phyloP scores from a whole-genome alignment of 129 eudicot genomes.

The Centaurea solstitialis region DNA sequence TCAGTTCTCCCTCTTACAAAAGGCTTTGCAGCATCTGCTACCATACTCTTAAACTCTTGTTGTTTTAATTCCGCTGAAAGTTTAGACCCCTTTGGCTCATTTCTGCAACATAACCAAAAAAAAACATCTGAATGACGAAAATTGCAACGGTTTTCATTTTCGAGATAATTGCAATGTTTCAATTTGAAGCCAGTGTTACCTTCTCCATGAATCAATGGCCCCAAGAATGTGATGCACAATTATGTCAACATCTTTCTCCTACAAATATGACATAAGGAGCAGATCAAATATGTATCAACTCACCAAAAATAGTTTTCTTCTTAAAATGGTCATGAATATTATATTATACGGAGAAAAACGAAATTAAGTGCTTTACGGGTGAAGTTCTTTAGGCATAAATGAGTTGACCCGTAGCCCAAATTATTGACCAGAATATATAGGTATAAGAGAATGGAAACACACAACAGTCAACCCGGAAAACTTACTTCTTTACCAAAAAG shows the following conservation, averaged over 20 bases:
- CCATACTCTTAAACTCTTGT: constrained; percentile 54
- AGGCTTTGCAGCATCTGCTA: constrained; percentile 64
- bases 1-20: constrained; percentile 65
- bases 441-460: not conserved
- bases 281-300: not conserved
- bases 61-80: constrained; percentile 32
- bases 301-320: not conserved
- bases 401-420: not conserved
- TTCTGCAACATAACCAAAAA: constrained; percentile 44
- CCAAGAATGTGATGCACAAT: constrained; percentile 78
- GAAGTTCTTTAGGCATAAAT: not conserved
- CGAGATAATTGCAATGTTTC: not conserved
- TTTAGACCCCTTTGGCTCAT: constrained; percentile 36
- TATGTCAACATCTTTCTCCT: constrained; percentile 88
- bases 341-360: not conserved
- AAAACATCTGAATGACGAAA: not conserved
- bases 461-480: not conserved
- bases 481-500: not conserved
- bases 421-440: not conserved
- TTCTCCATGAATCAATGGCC: constrained; percentile 60
- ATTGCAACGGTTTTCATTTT: not conserved
- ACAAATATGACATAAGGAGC: constrained; percentile 15
- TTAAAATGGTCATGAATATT: not conserved
- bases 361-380: not conserved
- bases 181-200: constrained; percentile 24